Evolutionary conservation across 2,329 filamentous ascomycete genomes (phyloP).

Genomic region (Paecilomyces niveus): DNA sequence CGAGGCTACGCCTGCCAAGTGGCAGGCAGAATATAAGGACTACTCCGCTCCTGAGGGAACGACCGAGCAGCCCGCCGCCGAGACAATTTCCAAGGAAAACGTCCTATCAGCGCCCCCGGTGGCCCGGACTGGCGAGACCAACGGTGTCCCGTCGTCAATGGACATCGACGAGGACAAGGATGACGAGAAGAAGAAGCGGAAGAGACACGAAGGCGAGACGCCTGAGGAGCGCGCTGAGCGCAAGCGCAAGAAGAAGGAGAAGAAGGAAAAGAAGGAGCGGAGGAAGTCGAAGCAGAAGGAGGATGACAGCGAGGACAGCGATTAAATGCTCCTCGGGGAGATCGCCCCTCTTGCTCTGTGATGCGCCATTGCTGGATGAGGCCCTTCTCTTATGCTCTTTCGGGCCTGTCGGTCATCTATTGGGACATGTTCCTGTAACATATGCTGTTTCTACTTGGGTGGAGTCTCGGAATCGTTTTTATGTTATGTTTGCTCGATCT

Average conservation of each 20-base stretch:
- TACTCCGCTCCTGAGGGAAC: slow-evolving; percentile 55
- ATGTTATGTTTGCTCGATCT: slow-evolving; percentile 2
- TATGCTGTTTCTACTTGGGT: slow-evolving; percentile 23
- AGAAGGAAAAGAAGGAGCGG: slow-evolving; percentile 55
- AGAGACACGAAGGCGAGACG: slow-evolving; percentile 50
- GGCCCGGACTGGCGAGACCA: slow-evolving; percentile 8
- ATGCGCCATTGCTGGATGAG: slow-evolving; percentile 5
- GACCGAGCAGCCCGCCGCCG: slow-evolving; percentile 39
- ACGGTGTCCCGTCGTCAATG: slow-evolving; percentile 25
- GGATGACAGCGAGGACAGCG: slow-evolving; percentile 55
- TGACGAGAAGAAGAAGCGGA: slow-evolving; percentile 47
- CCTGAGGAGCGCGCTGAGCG: slow-evolving; percentile 42
- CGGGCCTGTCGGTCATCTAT: slow-evolving; percentile 7
- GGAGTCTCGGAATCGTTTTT: slow-evolving; percentile 33
- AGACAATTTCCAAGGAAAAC: slow-evolving; percentile 35
- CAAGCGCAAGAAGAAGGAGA: slow-evolving; percentile 47
- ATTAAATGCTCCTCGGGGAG: slow-evolving; percentile 31
- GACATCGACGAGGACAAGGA: slow-evolving; percentile 36
- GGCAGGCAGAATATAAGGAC: slow-evolving; percentile 90
- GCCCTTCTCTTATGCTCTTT: not conserved
- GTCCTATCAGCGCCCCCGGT: no score
- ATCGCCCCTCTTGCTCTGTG: slow-evolving; percentile 9
- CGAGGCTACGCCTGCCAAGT: slow-evolving; percentile 87
- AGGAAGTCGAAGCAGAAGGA: slow-evolving; percentile 81
- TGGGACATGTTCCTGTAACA: slow-evolving; percentile 31